These are phyloP conservation scores for Citrullus mucosospermus DNA, from an alignment of 306 rosid genomes.

Conservation along the genomic window DNA sequence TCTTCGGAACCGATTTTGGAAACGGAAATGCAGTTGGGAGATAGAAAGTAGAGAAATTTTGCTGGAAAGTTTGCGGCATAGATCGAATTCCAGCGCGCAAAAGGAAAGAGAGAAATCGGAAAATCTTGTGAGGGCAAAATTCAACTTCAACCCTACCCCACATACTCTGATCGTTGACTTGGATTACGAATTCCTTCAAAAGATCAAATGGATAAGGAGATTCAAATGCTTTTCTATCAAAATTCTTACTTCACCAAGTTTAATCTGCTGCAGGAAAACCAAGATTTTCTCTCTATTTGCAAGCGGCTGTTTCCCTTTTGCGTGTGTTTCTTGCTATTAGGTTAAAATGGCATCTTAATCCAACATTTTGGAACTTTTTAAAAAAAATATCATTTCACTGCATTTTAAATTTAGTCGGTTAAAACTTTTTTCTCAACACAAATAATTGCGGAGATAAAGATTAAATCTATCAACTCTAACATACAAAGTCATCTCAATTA, in stretches of 20 bases:
- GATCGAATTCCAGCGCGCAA: background rate
- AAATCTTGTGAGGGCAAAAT: background rate
- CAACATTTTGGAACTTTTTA: too few relatives aligned
- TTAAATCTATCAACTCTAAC: too few relatives aligned
- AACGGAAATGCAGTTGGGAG: background rate
- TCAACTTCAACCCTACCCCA: background rate
- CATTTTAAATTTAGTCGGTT: too few relatives aligned
- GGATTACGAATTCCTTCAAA: background rate
- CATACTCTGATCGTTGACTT: background rate
- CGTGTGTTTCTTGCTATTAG: too few relatives aligned
- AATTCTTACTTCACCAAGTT: background rate
- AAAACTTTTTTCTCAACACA: too few relatives aligned
- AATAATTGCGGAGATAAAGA: too few relatives aligned
- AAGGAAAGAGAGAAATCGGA: background rate
- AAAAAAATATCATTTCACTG: too few relatives aligned
- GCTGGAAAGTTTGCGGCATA: background rate
- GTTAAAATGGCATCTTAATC: too few relatives aligned
- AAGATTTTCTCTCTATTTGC: background rate
- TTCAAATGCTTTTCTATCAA: background rate
- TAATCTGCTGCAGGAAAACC: background rate
- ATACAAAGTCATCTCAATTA: too few relatives aligned
- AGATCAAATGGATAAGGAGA: background rate
- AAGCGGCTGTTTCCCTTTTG: background rate
- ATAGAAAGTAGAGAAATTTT: background rate
- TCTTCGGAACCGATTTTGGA: background rate